Evolutionary conservation across 768 basidiomycete species (phyloP).

Genomic region (Boletus barrowsii): DNA sequence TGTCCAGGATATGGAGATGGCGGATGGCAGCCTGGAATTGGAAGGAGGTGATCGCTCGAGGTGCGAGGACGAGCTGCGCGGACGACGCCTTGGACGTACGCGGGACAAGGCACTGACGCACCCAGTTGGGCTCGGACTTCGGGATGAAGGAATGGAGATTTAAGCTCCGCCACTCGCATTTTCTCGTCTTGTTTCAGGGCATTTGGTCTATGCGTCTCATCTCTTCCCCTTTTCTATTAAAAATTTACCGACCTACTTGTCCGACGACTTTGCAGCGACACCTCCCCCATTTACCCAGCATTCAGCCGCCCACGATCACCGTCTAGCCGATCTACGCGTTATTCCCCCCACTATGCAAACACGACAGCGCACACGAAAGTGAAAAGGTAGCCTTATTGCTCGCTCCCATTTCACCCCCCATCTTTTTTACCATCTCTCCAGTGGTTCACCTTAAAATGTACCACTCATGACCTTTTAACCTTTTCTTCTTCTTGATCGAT

Average conservation of each 20-base stretch:
- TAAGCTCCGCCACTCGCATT: neutral
- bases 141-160: slow-evolving; percentile 16
- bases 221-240: neutral
- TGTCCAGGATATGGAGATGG: slow-evolving; percentile 21
- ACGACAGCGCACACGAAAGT: neutral
- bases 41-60: slow-evolving; percentile 5
- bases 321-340: neutral
- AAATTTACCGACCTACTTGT: neutral
- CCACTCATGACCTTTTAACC: neutral
- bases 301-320: no score
- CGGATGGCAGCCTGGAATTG: neutral
- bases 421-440: neutral
- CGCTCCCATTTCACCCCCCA: neutral
- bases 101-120: slow-evolving; percentile 16
- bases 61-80: slow-evolving; percentile 10
- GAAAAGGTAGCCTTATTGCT: neutral
- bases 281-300: neutral
- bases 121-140: neutral
- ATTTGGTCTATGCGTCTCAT: neutral
- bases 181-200: no score
- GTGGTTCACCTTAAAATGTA: slow-evolving; percentile 6
- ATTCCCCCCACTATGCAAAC: neutral
- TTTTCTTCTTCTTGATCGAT: neutral
- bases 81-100: slow-evolving; percentile 17
- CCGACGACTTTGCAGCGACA: neutral